Base-by-base conservation (phyloP, 2,329 filamentous ascomycete genomes). In the Massarina eburnea region DNA sequence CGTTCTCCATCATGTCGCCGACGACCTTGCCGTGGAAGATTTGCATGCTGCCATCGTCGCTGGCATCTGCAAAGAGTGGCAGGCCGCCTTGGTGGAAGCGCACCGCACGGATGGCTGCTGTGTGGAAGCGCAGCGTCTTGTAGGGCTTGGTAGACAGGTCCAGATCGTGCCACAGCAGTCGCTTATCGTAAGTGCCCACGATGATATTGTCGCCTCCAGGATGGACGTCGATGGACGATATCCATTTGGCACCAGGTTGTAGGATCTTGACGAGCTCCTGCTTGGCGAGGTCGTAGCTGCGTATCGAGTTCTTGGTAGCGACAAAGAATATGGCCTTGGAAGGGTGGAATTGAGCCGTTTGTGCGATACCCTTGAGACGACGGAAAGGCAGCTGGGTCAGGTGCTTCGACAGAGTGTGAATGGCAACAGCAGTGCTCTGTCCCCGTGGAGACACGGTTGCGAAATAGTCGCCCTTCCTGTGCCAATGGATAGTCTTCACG, bases 21-120 rank as follows among this genome's bases (percentile, higher is more conserved):
- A 95, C 91, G 21, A 97, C 92, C 73, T 92, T 95, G 45, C 91
- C 92, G 68, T 97, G 92, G 82, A 97, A 97, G 43, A 99, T 88
- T 71, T 99, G 94, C 55, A 97, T 75, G 17, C 86, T 90, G 21
- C 94, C 94, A 69, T 99, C 94, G 67, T 99, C 95, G 68, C 88
- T 94, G 17, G 90, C 91, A 67, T 97, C 92, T 1, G 91, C 94
- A 64, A 99, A 97, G 27, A 99, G 79, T 15, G 94, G 91, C 51
- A 85, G 82, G 8, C 78, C 78, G 49, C 84, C 83, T 46, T 85
- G 84, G 72, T 99, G 95, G 73, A 88, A 99, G 58, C 83, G 85
- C 44, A 96, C 94, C 10, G 86, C 84, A 38, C 95, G 83, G 62
- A 99, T 95, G 36, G 94, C 94, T 71, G 95, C 89, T 50, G 83